Percentiles rank a stretch among this genome's conserved stretches.
Conservation (phyloP, 768 basidiomycete species). For the Naganishia friedmannii region DNA sequence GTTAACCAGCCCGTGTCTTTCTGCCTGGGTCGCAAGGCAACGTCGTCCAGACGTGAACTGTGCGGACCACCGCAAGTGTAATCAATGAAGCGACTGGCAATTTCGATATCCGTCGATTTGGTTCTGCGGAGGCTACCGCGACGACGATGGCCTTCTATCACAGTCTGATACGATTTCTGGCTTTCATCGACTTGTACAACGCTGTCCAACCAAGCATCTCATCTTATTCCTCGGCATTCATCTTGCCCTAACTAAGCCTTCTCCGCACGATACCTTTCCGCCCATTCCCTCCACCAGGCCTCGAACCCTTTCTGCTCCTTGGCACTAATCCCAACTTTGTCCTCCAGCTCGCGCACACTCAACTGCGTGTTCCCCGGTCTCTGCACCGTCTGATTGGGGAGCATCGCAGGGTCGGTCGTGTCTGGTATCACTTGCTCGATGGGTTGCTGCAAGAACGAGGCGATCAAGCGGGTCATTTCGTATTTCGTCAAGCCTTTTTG, state of each 20-base stretch:
- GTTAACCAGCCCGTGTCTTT: too few relatives aligned
- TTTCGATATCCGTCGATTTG: too few relatives aligned
- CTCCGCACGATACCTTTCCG: conserved; percentile 2
- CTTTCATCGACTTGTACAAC: neutral
- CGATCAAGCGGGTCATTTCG: conserved; percentile 70
- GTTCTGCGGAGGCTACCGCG: too few relatives aligned
- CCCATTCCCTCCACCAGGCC: conserved; percentile 70
- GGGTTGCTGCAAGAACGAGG: conserved; percentile 65
- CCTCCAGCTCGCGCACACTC: conserved; percentile 67
- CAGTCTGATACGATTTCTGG: too few relatives aligned
- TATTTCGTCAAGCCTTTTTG: conserved; percentile 86
- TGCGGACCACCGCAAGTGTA: too few relatives aligned
- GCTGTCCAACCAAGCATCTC: neutral
- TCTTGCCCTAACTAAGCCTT: too few relatives aligned
- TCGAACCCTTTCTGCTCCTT: conserved; percentile 64
- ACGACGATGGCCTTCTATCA: too few relatives aligned
- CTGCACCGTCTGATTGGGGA: conserved; percentile 54
- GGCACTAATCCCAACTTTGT: conserved; percentile 60
- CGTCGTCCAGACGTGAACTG: too few relatives aligned
- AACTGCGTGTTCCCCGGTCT: conserved; percentile 79
- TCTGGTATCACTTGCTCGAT: conserved; percentile 69
- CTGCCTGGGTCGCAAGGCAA: too few relatives aligned
- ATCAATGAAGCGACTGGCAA: too few relatives aligned
- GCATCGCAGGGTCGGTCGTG: conserved; percentile 59
- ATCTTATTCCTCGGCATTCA: too few relatives aligned